phyloP scores from a whole-genome alignment of 371 early-diverging fungal genomes.

The Mortierella sp. region DNA sequence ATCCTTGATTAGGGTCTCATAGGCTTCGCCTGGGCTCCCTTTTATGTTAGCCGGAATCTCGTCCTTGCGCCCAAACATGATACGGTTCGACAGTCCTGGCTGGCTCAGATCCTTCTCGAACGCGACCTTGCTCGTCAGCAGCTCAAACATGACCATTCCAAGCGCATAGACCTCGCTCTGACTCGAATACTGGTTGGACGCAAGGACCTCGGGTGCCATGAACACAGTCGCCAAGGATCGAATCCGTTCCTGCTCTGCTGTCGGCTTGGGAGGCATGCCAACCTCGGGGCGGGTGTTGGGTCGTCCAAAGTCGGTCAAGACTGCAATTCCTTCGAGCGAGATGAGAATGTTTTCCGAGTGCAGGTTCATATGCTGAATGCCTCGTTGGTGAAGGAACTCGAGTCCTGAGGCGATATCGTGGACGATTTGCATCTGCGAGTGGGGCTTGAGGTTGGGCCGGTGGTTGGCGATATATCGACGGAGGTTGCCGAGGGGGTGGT shows the following conservation, averaged over 20 bases:
- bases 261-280: conserved; percentile 47
- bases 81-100: conserved; percentile 36
- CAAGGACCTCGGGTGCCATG: conserved; percentile 49
- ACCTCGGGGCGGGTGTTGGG: conserved; percentile 45
- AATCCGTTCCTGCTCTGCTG: conserved; percentile 30
- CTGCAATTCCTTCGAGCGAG: conserved; percentile 35
- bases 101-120: conserved; percentile 42
- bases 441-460: conserved; percentile 31
- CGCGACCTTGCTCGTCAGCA: conserved; percentile 45
- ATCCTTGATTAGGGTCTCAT: conserved; percentile 45
- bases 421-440: conserved; percentile 49
- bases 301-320: conserved; percentile 50
- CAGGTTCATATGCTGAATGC: conserved; percentile 42
- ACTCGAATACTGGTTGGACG: conserved; percentile 40
- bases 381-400: conserved; percentile 48
- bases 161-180: conserved; percentile 53
- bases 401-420: conserved; percentile 51
- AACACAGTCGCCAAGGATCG: conserved; percentile 50
- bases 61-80: conserved; percentile 56
- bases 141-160: conserved; percentile 56
- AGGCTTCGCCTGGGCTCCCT: conserved; percentile 38
- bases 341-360: conserved; percentile 52
- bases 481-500: conserved; percentile 51
- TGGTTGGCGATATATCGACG: conserved; percentile 47
- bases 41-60: conserved; percentile 30